These are phyloP conservation scores for Stromatinia cepivora DNA, from an alignment of 2,329 filamentous ascomycete genomes.

Conservation along the genomic window DNA sequence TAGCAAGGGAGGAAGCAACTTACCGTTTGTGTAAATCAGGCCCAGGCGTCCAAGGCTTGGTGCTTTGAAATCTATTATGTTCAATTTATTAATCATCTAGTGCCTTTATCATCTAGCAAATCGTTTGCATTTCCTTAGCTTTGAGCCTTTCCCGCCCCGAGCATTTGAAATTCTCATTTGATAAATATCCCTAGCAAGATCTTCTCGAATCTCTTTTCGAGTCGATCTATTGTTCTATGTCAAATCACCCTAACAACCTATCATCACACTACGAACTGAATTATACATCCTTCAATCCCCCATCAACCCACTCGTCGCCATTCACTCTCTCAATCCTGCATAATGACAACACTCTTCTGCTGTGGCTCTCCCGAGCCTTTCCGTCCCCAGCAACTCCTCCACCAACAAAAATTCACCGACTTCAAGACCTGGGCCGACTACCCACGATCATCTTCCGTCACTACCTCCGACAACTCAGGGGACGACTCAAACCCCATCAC, in stretches of 20 bases:
- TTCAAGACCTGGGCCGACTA: slow-evolving; percentile 2
- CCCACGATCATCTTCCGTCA: not conserved
- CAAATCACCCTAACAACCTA: no score
- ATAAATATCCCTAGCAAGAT: fast-evolving
- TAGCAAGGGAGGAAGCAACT: not conserved
- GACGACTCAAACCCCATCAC: not conserved
- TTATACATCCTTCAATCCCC: no score
- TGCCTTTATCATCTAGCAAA: not conserved
- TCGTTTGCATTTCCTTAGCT: not conserved
- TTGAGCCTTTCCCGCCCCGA: not conserved
- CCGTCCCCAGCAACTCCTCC: not conserved
- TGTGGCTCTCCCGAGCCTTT: not conserved
- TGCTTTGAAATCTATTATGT: not conserved
- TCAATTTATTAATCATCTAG: not conserved
- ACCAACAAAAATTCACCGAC: slow-evolving; percentile 3
- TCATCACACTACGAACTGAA: not conserved
- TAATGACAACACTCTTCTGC: slow-evolving; percentile 12
- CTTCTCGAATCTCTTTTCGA: not conserved
- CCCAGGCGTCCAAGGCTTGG: not conserved
- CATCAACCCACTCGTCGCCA: not conserved
- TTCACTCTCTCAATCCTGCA: not conserved
- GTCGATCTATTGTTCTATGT: not conserved
- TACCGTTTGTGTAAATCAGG: not conserved
- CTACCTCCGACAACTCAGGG: not conserved
- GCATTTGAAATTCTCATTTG: not conserved